Conservation (phyloP, 2,329 filamentous ascomycete genomes). For the Claviceps spartinae region DNA sequence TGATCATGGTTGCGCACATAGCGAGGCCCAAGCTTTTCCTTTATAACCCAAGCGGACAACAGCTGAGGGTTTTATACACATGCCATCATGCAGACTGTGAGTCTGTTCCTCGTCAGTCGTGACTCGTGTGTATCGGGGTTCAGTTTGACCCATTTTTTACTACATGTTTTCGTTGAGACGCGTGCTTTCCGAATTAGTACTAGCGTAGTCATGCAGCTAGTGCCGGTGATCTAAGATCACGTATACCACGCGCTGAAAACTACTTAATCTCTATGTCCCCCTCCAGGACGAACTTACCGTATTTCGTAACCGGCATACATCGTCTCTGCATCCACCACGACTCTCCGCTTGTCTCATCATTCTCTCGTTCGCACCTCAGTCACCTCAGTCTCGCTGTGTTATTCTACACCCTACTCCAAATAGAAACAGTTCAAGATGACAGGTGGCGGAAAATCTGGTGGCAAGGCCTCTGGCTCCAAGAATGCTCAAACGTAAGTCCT, state of each 20-base stretch:
- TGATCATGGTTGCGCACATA: neutral
- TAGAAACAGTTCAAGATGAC: conserved; percentile 69
- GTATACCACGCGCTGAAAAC: conserved; percentile 34
- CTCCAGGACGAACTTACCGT: conserved; percentile 24
- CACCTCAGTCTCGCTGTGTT: neutral
- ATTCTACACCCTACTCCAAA: too few relatives aligned
- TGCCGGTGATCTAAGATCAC: conserved; percentile 36
- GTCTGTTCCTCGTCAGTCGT: neutral
- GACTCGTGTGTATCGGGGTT: neutral
- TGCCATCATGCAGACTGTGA: neutral
- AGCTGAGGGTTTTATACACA: neutral
- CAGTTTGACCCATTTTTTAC: conserved; percentile 15
- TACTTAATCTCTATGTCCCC: conserved; percentile 41
- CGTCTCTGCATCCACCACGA: conserved; percentile 22
- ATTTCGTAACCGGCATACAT: conserved; percentile 21
- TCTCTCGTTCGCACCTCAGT: conserved; percentile 5
- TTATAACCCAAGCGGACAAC: too few relatives aligned
- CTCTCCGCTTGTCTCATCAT: conserved; percentile 8
- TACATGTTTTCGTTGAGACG: conserved; percentile 5
- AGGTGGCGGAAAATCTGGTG: conserved; percentile 99
- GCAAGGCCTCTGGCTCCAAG: conserved; percentile 99
- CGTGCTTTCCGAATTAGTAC: conserved; percentile 19
- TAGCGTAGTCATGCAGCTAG: conserved; percentile 13
- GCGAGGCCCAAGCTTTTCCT: too few relatives aligned
- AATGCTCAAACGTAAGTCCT: conserved; percentile 90